Conservation (phyloP, 805 yeast genomes). For the Metschnikowia lochheadii region DNA sequence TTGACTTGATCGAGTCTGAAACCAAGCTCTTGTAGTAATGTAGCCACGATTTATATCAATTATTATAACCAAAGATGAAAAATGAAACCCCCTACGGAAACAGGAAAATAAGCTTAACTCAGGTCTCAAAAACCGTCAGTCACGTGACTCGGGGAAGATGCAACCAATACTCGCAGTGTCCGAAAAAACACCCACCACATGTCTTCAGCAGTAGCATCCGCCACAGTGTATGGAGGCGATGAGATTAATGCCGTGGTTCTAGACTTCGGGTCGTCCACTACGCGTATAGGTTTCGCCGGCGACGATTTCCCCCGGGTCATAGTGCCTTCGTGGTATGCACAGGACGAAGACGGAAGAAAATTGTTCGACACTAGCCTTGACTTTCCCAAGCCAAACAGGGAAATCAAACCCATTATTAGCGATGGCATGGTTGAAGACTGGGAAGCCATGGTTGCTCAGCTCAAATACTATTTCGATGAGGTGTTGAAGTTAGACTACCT, state of each 20-base stretch:
- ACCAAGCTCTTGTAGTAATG: slow-evolving; percentile 35
- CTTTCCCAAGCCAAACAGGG: slow-evolving; percentile 48
- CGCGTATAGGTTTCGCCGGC: slow-evolving; percentile 89
- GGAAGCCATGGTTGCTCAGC: slow-evolving; percentile 80
- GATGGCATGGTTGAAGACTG: slow-evolving; percentile 72
- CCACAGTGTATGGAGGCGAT: slow-evolving; percentile 46
- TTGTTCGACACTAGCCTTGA: slow-evolving; percentile 42
- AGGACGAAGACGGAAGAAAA: slow-evolving; percentile 18
- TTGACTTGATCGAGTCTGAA: slow-evolving; percentile 65
- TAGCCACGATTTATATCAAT: not conserved
- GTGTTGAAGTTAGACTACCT: slow-evolving; percentile 48
- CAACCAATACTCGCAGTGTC: not conserved
- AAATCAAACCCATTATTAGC: slow-evolving; percentile 53
- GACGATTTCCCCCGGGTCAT: slow-evolving; percentile 80
- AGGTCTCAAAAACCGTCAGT: not conserved
- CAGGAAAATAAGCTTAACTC: not conserved
- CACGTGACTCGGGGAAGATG: not conserved
- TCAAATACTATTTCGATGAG: slow-evolving; percentile 54
- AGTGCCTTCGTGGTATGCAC: slow-evolving; percentile 63
- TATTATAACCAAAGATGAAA: not conserved
- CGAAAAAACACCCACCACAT: slow-evolving; percentile 5
- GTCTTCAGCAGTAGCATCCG: slow-evolving; percentile 14
- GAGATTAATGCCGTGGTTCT: slow-evolving; percentile 88
- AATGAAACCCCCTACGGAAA: not conserved
- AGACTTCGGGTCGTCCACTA: slow-evolving; percentile 83